Evolutionary conservation across 208 protist species (phyloP).

Genomic region (Entamoeba invadens): DNA sequence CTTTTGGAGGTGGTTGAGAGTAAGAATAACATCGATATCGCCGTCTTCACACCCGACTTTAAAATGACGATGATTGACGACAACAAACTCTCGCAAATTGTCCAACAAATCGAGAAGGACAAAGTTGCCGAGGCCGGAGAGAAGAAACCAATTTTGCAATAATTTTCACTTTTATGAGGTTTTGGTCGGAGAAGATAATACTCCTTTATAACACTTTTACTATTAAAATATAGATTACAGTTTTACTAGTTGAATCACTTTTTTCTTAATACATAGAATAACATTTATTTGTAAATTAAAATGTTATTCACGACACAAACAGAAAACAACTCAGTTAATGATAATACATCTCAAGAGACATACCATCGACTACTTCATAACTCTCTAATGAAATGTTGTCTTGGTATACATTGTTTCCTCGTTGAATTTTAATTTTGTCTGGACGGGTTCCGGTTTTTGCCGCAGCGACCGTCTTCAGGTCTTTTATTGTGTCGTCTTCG

Average conservation of each 20-base stretch:
- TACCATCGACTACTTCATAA: neutral
- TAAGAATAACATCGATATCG: neutral
- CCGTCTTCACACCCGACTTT: neutral
- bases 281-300: no score
- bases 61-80: neutral
- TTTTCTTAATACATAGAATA: no score
- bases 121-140: neutral
- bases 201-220: no score
- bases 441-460: slow-evolving; percentile 17
- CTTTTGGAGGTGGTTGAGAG: slow-evolving; percentile 10
- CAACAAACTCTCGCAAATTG: neutral
- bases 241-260: no score
- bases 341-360: neutral
- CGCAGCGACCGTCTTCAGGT: slow-evolving; percentile 17
- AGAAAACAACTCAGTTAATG: neutral
- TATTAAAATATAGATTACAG: no score
- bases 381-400: slow-evolving; percentile 15
- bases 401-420: slow-evolving; percentile 18
- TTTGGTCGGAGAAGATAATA: no score
- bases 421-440: slow-evolving; percentile 17
- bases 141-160: neutral
- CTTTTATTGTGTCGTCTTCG: slow-evolving; percentile 20
- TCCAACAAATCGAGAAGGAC: neutral
- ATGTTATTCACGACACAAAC: no score
- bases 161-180: neutral